Base-by-base conservation (phyloP, 2,329 filamentous ascomycete species). In the Aspergillus sp. region DNA sequence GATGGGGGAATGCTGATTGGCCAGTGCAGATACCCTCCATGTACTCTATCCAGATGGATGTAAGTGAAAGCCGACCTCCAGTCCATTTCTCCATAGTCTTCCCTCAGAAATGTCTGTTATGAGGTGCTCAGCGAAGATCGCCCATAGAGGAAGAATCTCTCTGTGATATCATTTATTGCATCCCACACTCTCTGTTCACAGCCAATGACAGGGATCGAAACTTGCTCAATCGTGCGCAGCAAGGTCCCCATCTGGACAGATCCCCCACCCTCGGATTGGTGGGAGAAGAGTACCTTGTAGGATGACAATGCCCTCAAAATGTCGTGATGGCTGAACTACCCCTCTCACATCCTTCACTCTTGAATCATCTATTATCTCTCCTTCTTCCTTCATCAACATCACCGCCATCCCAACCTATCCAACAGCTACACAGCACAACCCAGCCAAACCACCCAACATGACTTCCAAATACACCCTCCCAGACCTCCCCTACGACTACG, bases 401-500 rank as follows among this genome's bases (percentile, higher is more conserved):
- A 47, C 9, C 25, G 13, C 6, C 41, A 21, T 45, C 23, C 5
- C 17, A 17, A 39, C 5, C 23, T 15, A 32, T 55, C 8, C 25
- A 13, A 39, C 45, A 13, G 8, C 30, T 7, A 21, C 12, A 43
- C 17, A 23, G 15, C 9, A 19, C 4, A 5, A 7, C n/a, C 8
- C 32, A 41, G 19, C 17, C 13, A 21, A 43, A 23, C 45, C 2
- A 25, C 12, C 12, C 57, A 70, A 60, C 48, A 75, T 73, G 69
- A 56, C 69, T n/a, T 21, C 62, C 30, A 62, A 67, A 63, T 90
- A 89, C 75, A 83, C 80, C 7, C 85, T 91, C 5, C 89, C 89
- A 38, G 76, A 81, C 52, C 81, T 91, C 9, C 88, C 88, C 15
- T 91, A 91, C 72, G 84, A 82, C 60, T 91, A 91, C 73, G 78